Evolutionary conservation across 2,329 filamentous ascomycete species (phyloP), one percentile per base, ranked within the genome.

Genomic region (Trichophyton verrucosum): DNA sequence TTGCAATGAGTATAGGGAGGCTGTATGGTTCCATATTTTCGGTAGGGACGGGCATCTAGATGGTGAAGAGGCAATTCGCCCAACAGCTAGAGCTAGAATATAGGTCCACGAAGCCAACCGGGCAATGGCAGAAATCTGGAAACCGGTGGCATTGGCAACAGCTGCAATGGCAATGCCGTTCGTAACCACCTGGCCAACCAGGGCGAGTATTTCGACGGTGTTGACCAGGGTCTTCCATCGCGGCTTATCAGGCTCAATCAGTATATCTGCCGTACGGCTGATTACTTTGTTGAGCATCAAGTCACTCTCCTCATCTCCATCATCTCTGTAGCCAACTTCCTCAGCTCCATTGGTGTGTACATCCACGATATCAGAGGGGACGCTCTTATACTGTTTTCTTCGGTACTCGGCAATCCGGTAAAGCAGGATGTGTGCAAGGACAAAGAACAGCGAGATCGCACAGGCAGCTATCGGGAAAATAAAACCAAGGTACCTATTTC

Each of bases 11-110:
- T 99, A 99, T 60, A 99, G 84, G 64, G 81, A 76, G 20, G 90
- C 88, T 0, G 94, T 97, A 74, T 99, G 94, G 70, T 92, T 91
- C 94, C 94, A 99, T 7, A 97, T 77, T 62, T 82, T 80, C 7
- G 87, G 86, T 13, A 94, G 73, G 72, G 82, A 81, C 76, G 89
- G 80, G 78, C 83, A 68, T 76, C 83, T 75, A 77, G 84, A 73
- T 51, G 76, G 74, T 60, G 76, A 79, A 73, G 86, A 74, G 75
- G 85, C 68, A 58, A 96, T 77, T 38, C 94, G 86, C 49, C 91
- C 75, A 20, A 84, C 82, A 13, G 86, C 86, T 62, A 99, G 81
- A 15, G 85, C 74, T 30, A 92, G 78, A 44, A 91, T 83, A 71
- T 97, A 99, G 59, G 83, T 74, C 92, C 94, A 97, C 33, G 84